A percentile compares a stretch with the other conserved stretches of the same genome.
Conservation (phyloP, 805 yeast genomes). For the Hanseniaspora occidentalis region DNA sequence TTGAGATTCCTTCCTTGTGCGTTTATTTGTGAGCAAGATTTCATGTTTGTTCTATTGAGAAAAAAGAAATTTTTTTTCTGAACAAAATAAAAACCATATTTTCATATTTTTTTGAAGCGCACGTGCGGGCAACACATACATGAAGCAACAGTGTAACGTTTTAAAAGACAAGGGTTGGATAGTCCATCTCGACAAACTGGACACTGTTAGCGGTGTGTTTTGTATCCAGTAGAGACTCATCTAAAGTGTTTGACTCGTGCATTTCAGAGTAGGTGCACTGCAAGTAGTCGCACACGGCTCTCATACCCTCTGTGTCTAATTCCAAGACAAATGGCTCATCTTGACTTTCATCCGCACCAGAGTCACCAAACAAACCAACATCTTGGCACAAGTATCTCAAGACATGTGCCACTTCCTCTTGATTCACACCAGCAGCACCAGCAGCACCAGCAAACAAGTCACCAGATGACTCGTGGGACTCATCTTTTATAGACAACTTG, state of each 20-base stretch:
- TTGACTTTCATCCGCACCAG: slow-evolving; percentile 9
- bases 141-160: too few species aligned
- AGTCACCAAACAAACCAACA: slow-evolving; percentile 19
- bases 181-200: background rate
- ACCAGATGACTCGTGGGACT: background rate
- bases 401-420: slow-evolving; percentile 6
- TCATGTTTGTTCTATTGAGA: too few species aligned
- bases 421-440: slow-evolving; percentile 6
- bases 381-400: slow-evolving; percentile 10
- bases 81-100: too few species aligned
- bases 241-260: background rate
- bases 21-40: too few species aligned
- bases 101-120: too few species aligned
- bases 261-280: background rate
- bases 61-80: too few species aligned
- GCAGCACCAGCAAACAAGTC: background rate
- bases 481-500: background rate
- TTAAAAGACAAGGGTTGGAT: background rate
- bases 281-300: background rate
- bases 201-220: background rate
- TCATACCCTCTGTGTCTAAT: background rate
- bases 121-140: too few species aligned
- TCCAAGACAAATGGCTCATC: slow-evolving; percentile 4
- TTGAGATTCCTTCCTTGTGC: too few species aligned
- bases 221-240: background rate